Base-by-base conservation (phyloP, 805 yeast genomes). In the Suhomyces prunicola region DNA sequence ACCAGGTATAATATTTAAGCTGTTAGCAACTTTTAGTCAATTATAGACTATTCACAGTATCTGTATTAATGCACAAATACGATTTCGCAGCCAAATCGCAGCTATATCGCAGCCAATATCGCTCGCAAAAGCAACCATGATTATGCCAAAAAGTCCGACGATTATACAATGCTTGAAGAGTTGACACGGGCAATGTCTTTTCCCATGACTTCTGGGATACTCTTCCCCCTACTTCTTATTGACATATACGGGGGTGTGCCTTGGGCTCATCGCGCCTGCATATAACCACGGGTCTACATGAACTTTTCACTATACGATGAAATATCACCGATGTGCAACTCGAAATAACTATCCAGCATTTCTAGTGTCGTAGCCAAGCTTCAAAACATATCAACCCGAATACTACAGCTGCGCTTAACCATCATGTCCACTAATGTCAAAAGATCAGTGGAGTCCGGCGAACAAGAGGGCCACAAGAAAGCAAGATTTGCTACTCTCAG, bases 381-480 rank as follows among this genome's bases (percentile, higher is more conserved):
- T 15, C 7, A 9, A 2, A 17, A 17, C 12, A 2, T 39, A 17
- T n/a, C 23, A 17, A 17, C 24, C 42, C 42, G 41, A 36, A 36
- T 17, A 15, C 13, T 39, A 39, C 22, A 6, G 23, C 24, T 39
- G 22, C 42, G 24, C 7, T 3, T 39, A 17, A 39, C n/a, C 6
- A 39, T 6, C 6, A 39, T 39, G 42, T 17, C 42, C 23, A 9
- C 46, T 12, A 42, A 17, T 39, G 42, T 39, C 47, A 57, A 57
- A 24, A 54, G 60, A 54, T 48, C 53, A 10, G 33, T 47, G 19
- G 56, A 54, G 13, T 26, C 23, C 8, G 50, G 24, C 26, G 26
- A 31, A 15, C 13, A 10, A 6, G 50, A 42, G 31, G 42, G 48
- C 9, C 31, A 57, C 10, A 64, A 60, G 50, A 63, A 50, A 50